Percentiles rank a stretch among this genome's conserved stretches.
Conservation (phyloP, 495 filamentous ascomycete genomes). For the Aspergillus leporis region DNA sequence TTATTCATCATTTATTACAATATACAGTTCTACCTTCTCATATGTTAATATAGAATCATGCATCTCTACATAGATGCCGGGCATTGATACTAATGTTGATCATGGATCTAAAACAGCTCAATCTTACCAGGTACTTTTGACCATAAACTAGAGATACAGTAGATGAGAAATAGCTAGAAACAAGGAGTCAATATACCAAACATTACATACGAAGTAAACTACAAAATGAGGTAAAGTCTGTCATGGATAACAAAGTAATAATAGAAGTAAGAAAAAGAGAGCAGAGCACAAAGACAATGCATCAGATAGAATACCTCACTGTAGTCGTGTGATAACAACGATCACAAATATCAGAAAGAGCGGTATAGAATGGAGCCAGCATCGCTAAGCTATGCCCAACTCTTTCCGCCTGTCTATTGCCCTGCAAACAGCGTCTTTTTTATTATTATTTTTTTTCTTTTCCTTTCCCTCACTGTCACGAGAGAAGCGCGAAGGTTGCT, state of each 20-base stretch:
- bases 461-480: too few species aligned
- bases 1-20: not conserved
- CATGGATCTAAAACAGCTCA: not conserved
- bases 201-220: not conserved
- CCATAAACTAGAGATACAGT: not conserved
- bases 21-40: not conserved
- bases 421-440: slow-evolving; percentile 2
- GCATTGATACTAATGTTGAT: not conserved
- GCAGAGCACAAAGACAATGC: not conserved
- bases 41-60: not conserved
- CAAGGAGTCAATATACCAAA: not conserved
- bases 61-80: not conserved
- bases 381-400: slow-evolving; percentile 11
- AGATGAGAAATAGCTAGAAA: not conserved
- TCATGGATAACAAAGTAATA: not conserved
- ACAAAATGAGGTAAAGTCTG: not conserved
- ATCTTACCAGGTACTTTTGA: not conserved
- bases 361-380: slow-evolving; percentile 13
- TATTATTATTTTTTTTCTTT: not conserved
- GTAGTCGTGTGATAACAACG: slow-evolving; percentile 16
- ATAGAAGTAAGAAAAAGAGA: not conserved
- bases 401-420: not conserved
- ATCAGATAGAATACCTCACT: slow-evolving; percentile 8
- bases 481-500: slow-evolving; percentile 18
- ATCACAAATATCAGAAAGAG: slow-evolving; percentile 7